Evolutionary conservation across 2,329 filamentous ascomycete genomes (phyloP).

Genomic region (Lasiodiplodia gonubiensis): DNA sequence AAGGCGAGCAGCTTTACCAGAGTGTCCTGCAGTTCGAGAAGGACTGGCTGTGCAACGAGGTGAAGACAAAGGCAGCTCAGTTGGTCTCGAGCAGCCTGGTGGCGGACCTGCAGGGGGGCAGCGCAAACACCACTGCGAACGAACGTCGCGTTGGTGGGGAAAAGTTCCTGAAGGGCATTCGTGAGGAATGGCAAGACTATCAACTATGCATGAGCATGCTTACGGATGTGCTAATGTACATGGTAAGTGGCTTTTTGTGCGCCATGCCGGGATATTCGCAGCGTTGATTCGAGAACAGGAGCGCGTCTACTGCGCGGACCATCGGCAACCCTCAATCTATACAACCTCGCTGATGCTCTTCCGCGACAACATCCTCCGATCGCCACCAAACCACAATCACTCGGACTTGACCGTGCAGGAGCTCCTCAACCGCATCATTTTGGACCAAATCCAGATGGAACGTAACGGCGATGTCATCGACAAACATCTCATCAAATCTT

Average conservation of each 20-base stretch:
- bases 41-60: constrained; percentile 76
- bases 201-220: constrained; percentile 95
- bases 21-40: constrained; percentile 81
- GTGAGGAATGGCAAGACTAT: constrained; percentile 84
- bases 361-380: constrained; percentile 80
- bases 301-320: constrained; percentile 77
- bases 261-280: not conserved
- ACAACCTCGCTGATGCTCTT: constrained; percentile 85
- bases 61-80: constrained; percentile 72
- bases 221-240: constrained; percentile 95
- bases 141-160: constrained; percentile 83
- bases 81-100: constrained; percentile 75
- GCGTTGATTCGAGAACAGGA: constrained; percentile 58
- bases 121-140: constrained; percentile 66
- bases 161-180: constrained; percentile 77
- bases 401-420: constrained; percentile 65
- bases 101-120: constrained; percentile 56
- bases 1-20: constrained; percentile 80
- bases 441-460: constrained; percentile 93
- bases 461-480: constrained; percentile 89
- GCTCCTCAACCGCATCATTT: constrained; percentile 78
- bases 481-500: constrained; percentile 78
- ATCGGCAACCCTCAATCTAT: constrained; percentile 78
- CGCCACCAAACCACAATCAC: constrained; percentile 52
- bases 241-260: constrained; percentile 57